phyloP scores from a whole-genome alignment of 179 eudicot species.

The Patellifolia procumbens region DNA sequence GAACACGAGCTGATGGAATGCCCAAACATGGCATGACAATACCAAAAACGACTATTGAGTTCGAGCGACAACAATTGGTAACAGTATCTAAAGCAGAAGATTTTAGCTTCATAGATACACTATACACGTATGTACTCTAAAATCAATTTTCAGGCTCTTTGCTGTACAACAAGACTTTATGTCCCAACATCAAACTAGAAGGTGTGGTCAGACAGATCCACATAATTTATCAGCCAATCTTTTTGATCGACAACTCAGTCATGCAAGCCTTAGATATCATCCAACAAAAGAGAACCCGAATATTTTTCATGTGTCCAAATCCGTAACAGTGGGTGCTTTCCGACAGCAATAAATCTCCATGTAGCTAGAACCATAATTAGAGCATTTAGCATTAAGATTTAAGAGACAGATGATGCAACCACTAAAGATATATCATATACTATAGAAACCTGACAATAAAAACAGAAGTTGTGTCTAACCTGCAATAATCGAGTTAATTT shows the following conservation, averaged over 20 bases:
- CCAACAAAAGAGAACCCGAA: neutral
- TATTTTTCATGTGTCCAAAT: neutral
- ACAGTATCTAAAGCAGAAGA: neutral
- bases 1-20: neutral
- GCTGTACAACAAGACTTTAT: neutral
- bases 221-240: neutral
- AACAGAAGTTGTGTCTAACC: slow-evolving; percentile 45
- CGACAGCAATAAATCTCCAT: neutral
- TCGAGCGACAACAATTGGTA: neutral
- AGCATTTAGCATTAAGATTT: neutral
- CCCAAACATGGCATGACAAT: neutral
- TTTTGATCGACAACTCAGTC: neutral
- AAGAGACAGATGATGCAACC: neutral
- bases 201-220: neutral
- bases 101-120: neutral
- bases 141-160: neutral
- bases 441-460: neutral
- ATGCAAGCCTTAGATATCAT: neutral
- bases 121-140: neutral
- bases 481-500: slow-evolving; percentile 97
- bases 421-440: neutral
- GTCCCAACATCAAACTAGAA: neutral
- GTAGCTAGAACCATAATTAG: neutral
- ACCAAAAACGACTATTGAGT: neutral
- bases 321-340: neutral